Conservation (phyloP, 495 filamentous ascomycete genomes). For the Daldinia grandis region DNA sequence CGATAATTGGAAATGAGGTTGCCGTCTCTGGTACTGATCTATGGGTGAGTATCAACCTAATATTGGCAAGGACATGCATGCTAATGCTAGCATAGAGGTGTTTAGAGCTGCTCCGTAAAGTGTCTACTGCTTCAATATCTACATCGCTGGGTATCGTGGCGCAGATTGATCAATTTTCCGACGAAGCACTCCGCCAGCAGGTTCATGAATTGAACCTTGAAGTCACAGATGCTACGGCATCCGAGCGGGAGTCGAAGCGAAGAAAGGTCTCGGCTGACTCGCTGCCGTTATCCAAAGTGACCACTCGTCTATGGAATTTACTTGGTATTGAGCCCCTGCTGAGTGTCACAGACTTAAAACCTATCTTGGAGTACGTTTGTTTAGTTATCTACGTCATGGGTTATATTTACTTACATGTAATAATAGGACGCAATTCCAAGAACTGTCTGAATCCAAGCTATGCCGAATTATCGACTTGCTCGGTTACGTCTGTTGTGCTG, state of each 20-base stretch:
- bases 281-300: conserved; percentile 24
- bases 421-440: conserved; percentile 41
- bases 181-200: conserved; percentile 40
- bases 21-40: conserved; percentile 44
- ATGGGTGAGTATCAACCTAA: conserved; percentile 43
- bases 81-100: conserved; percentile 47
- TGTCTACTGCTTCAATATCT: conserved; percentile 29
- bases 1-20: conserved; percentile 35
- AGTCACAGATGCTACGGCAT: conserved; percentile 10
- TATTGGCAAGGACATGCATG: not conserved
- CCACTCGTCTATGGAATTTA: conserved; percentile 37
- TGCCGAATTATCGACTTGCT: conserved; percentile 48
- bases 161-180: conserved; percentile 41
- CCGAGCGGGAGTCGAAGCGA: conserved; percentile 46
- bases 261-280: conserved; percentile 41
- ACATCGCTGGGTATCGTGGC: conserved; percentile 14
- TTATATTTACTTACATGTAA: conserved; percentile 25
- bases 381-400: not conserved
- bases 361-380: conserved; percentile 44
- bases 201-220: conserved; percentile 37
- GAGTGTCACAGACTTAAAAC: conserved; percentile 29
- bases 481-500: conserved; percentile 49
- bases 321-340: conserved; percentile 27
- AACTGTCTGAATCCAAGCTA: conserved; percentile 41
- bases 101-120: conserved; percentile 44